Base-by-base conservation (phyloP, 306 rosid genomes). In the Astragalus membranaceus region DNA sequence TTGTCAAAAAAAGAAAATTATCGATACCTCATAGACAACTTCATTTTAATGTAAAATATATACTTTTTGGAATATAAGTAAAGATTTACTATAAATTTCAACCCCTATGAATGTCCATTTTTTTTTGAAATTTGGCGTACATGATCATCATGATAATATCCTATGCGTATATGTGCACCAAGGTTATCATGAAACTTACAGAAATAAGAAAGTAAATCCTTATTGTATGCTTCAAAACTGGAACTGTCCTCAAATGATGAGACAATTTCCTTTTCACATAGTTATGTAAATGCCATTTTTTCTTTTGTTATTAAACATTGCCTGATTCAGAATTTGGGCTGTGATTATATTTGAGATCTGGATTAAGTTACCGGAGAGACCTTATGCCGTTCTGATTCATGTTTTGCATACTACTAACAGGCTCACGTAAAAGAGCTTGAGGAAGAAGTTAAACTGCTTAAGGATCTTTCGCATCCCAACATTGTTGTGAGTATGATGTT, bases 401-500 rank as follows among this genome's bases (percentile, higher is more conserved):
- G 26, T 76, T 69, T 76, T 86, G 53, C 10, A 70, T 78, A 65
- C 79, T 60, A 70, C 59, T 60, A 71, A 69, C 80, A 95, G 99
- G 88, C 90, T 72, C 99, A 95, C 59, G 66, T 95, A 72, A 89
- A 86, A 85, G 99, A 95, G 80, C 99, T 95, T 43, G 99, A 95
- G 83, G 99, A 95, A 79, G 99, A 95, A 88, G 99, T 95, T 74
- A 95, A 95, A 83, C 91, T 95, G 74, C 88, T 95, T 15, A 95
- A 91, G 78, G 89, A 91, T 87, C 95, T 85, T 50, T 91, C 96
- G 7, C 99, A 95, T 88, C 89, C 90, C 57, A 95, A 95, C 69
- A 95, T 95, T 79, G 99, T 95, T 74, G 99, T 95, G 84, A 89
- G 97, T 89, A 69, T 73, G 75, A 80, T 74, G 39, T 70, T 75